These are phyloP conservation scores for Dryas drummondii DNA, from an alignment of 306 rosid species.

Conservation along the genomic window DNA sequence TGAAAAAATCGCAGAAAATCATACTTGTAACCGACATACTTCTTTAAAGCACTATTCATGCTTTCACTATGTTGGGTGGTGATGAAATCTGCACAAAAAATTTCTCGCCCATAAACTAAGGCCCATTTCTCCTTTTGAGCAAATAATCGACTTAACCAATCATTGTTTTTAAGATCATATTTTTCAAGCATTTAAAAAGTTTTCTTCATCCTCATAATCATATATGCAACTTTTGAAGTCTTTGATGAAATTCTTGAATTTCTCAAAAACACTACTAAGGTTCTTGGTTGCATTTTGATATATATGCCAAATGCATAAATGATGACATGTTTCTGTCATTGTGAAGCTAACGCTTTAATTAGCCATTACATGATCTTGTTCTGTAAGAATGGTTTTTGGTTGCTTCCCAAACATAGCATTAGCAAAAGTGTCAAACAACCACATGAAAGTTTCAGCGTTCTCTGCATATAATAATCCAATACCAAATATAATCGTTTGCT, in stretches of 20 bases:
- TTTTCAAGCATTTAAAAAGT: neutral
- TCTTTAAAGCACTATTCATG: slow-evolving; percentile 3
- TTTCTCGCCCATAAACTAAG: neutral
- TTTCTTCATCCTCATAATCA: neutral
- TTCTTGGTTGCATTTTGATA: neutral
- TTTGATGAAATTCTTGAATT: neutral
- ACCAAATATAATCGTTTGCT: neutral
- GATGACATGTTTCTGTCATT: neutral
- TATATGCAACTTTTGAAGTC: neutral
- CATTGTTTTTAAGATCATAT: neutral
- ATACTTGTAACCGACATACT: slow-evolving; percentile 2
- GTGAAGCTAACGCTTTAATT: neutral
- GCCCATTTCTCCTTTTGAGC: neutral
- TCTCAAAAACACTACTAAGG: slow-evolving; percentile 8
- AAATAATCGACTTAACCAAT: neutral
- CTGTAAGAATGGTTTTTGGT: neutral
- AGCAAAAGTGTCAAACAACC: slow-evolving; percentile 4
- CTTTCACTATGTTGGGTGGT: neutral
- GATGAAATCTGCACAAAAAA: neutral
- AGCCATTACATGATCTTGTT: slow-evolving; percentile 9
- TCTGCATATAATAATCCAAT: neutral
- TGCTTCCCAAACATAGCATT: neutral
- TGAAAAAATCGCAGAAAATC: slow-evolving; percentile 1
- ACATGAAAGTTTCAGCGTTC: neutral
- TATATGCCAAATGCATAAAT: neutral